phyloP scores from a whole-genome alignment of 1,284 basidiomycete genomes.

The Cryptococcus floricola region DNA sequence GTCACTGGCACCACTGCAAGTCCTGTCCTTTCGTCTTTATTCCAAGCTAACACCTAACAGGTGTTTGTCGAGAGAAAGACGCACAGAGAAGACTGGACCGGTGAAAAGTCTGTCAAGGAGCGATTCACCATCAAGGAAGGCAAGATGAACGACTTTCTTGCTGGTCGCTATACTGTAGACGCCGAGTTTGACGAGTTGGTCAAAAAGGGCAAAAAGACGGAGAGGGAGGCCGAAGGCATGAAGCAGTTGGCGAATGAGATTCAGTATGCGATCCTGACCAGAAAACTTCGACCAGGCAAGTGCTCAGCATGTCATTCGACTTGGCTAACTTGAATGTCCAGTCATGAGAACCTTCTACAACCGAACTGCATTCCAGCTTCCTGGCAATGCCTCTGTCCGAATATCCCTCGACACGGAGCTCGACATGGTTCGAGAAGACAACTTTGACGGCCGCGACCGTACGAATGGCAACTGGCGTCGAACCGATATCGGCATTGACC shows the following conservation, averaged over 20 bases:
- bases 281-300: slow-evolving; percentile 74
- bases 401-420: slow-evolving; percentile 98
- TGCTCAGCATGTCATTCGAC: slow-evolving; percentile 5
- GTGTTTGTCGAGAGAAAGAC: slow-evolving; percentile 99
- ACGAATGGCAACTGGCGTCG: slow-evolving; percentile 88
- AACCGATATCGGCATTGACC: slow-evolving; percentile 87
- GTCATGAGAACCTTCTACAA: slow-evolving; percentile 99
- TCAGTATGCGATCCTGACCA: slow-evolving; percentile 84
- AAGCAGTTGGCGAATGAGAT: slow-evolving; percentile 95
- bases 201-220: slow-evolving; percentile 89
- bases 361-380: slow-evolving; percentile 96
- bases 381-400: slow-evolving; percentile 94
- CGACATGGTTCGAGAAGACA: slow-evolving; percentile 89
- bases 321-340: slow-evolving; percentile 30
- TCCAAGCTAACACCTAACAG: slow-evolving; percentile 46
- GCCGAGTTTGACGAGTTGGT: slow-evolving; percentile 86
- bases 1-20: slow-evolving; percentile 68
- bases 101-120: slow-evolving; percentile 97
- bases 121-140: slow-evolving; percentile 96
- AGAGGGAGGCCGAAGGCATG: slow-evolving; percentile 90
- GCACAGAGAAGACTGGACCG: slow-evolving; percentile 98
- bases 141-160: slow-evolving; percentile 85
- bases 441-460: slow-evolving; percentile 82
- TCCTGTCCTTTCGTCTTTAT: slow-evolving; percentile 2
- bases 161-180: slow-evolving; percentile 89